Percentiles rank a stretch among this genome's conserved stretches.
Evolutionary conservation across 495 filamentous ascomycete genomes (phyloP).

Genomic region (Alectoria sarmentosa): DNA sequence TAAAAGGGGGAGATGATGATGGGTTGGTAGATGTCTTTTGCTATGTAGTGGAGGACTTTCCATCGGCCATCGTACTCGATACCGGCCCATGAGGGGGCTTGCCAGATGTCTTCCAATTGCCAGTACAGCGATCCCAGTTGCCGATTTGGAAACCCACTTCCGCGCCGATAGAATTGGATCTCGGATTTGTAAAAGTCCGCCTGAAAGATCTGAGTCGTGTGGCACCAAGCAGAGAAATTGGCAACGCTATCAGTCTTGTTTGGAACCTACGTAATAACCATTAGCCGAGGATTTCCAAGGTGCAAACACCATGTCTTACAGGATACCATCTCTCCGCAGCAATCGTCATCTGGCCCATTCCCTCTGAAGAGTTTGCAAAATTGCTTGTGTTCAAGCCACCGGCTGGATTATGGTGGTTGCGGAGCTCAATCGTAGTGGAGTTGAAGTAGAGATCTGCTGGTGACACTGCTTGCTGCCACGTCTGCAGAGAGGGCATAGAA

Average conservation of each 20-base stretch:
- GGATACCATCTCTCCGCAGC: conserved; percentile 57
- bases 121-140: conserved; percentile 61
- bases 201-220: conserved; percentile 61
- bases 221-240: conserved; percentile 65
- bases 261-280: conserved; percentile 32
- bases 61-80: conserved; percentile 37
- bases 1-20: conserved; percentile 58
- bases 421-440: conserved; percentile 49
- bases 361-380: conserved; percentile 33
- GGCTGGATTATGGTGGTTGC: conserved; percentile 60
- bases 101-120: conserved; percentile 67
- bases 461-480: conserved; percentile 50
- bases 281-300: conserved; percentile 1
- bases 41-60: conserved; percentile 57
- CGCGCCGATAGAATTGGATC: conserved; percentile 60
- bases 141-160: conserved; percentile 50
- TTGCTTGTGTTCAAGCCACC: conserved; percentile 44
- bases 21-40: conserved; percentile 53
- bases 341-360: conserved; percentile 59
- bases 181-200: conserved; percentile 57
- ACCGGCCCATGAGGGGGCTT: conserved; percentile 57
- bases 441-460: conserved; percentile 52
- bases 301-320: neutral
- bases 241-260: conserved; percentile 47
- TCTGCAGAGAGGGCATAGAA: conserved; percentile 58